phyloP scores from a whole-genome alignment of 257 asterid species.

The Primulina tabacum region DNA sequence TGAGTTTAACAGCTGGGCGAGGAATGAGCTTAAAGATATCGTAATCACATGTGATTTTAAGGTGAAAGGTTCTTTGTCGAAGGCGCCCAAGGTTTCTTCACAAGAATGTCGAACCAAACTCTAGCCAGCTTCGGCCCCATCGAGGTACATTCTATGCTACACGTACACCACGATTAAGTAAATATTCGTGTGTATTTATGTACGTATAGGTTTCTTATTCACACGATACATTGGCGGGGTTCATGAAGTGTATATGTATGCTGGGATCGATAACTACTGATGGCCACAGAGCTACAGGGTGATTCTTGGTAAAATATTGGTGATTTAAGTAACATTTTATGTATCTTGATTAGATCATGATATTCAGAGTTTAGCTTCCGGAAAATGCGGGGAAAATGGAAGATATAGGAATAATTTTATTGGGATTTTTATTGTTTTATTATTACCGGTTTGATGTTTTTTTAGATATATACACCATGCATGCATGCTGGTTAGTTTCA shows the following conservation, averaged over 20 bases:
- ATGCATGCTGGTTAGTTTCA: background rate
- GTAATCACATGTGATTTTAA: conserved; percentile 43
- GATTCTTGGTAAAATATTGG: background rate
- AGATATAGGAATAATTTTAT: background rate
- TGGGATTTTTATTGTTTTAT: background rate
- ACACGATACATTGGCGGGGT: background rate
- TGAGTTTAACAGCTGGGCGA: conserved; percentile 45
- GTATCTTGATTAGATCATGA: background rate
- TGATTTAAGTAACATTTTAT: background rate
- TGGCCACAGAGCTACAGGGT: background rate
- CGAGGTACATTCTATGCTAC: background rate
- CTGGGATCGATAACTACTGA: background rate
- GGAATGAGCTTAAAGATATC: conserved; percentile 24
- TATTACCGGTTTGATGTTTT: background rate
- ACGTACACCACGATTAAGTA: background rate
- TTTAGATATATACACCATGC: background rate
- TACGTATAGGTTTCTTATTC: background rate
- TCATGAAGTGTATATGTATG: background rate
- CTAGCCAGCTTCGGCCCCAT: conserved; percentile 4
- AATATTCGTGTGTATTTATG: no score
- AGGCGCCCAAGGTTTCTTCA: conserved; percentile 29
- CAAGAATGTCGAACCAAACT: conserved; percentile 41
- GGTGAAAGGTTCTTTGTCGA: conserved; percentile 34
- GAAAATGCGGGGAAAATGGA: background rate
- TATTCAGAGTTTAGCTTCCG: background rate